These are phyloP conservation scores for Amphibolis antarctica DNA, from an alignment of 106 monocot genomes.

Conservation along the genomic window DNA sequence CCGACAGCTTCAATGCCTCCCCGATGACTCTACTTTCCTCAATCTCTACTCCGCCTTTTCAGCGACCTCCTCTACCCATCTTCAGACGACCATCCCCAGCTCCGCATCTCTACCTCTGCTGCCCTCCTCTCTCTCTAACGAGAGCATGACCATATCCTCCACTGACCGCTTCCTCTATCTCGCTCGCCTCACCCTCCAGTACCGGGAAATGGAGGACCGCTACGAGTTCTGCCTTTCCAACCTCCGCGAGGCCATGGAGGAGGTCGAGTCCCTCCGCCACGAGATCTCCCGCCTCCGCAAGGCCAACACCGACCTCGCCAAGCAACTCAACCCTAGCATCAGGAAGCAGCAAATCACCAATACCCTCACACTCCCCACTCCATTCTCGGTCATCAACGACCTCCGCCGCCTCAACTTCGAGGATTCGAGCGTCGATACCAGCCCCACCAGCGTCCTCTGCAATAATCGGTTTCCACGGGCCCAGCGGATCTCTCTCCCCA, in stretches of 20 bases:
- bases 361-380: not conserved
- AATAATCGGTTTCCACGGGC: not conserved
- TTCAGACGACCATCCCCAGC: not conserved
- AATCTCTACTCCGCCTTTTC: slow-evolving; percentile 4
- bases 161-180: slow-evolving; percentile 29
- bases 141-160: not conserved
- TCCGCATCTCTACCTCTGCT: not conserved
- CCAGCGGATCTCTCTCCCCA: slow-evolving; percentile 36
- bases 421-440: slow-evolving; percentile 8
- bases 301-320: slow-evolving; percentile 50
- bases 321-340: slow-evolving; percentile 17
- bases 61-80: not conserved
- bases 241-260: slow-evolving; percentile 34
- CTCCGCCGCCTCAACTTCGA: slow-evolving; percentile 28
- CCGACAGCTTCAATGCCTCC: not conserved
- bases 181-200: slow-evolving; percentile 59
- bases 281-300: slow-evolving; percentile 65
- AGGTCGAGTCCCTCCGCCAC: slow-evolving; percentile 48
- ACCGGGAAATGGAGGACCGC: slow-evolving; percentile 46
- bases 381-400: slow-evolving; percentile 26
- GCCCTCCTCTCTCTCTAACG: slow-evolving; percentile 2
- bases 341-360: slow-evolving; percentile 4
- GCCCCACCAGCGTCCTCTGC: slow-evolving; percentile 44
- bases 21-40: not conserved
- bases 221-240: slow-evolving; percentile 66